Conservation (phyloP, 768 basidiomycete species). For the Agrocybe praecox region DNA sequence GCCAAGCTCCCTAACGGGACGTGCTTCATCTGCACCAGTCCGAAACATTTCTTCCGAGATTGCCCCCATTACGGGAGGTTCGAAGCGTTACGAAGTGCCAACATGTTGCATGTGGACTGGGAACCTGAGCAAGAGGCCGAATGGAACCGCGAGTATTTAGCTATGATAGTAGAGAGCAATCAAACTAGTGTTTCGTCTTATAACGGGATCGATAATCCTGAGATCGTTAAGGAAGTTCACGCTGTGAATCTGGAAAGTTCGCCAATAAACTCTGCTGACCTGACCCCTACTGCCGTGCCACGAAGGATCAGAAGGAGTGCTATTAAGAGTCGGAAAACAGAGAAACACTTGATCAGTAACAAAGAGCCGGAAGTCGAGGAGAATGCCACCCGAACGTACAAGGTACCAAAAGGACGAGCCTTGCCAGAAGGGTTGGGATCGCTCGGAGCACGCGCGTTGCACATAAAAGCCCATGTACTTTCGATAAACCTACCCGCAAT, state of each 20-base stretch:
- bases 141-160: conserved; percentile 4
- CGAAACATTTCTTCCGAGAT: too few species aligned
- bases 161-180: not conserved
- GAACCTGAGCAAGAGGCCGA: not conserved
- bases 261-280: too few species aligned
- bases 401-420: not conserved
- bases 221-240: not conserved
- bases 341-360: not conserved
- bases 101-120: not conserved
- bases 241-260: not conserved
- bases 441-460: conserved; percentile 3
- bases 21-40: conserved; percentile 24
- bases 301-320: not conserved
- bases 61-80: too few species aligned
- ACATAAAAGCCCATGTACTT: not conserved
- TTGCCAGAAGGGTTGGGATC: conserved; percentile 12
- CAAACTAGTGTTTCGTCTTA: not conserved
- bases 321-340: not conserved
- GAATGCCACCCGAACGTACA: too few species aligned
- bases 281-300: too few species aligned
- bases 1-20: not conserved
- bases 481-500: not conserved
- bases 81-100: too few species aligned
- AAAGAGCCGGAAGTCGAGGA: not conserved
- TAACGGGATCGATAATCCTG: not conserved